phyloP scores from a whole-genome alignment of 2,329 filamentous ascomycete genomes.

The Epichloe hybrida region DNA sequence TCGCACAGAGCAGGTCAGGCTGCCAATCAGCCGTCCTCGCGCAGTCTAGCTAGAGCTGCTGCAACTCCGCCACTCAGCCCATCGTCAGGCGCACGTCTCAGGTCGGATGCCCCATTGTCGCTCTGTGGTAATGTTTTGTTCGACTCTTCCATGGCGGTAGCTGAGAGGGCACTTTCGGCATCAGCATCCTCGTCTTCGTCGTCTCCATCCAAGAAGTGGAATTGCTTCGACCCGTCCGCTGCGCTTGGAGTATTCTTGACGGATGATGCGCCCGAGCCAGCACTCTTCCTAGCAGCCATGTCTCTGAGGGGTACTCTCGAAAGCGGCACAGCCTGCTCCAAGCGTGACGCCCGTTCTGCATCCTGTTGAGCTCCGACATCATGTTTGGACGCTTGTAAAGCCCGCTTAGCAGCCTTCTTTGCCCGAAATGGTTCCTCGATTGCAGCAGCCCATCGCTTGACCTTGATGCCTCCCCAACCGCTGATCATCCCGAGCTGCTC shows the following conservation, averaged over 20 bases:
- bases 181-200: slow-evolving; percentile 36
- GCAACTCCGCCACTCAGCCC: slow-evolving; percentile 44
- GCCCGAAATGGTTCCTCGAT: slow-evolving; percentile 77
- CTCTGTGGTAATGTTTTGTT: slow-evolving; percentile 23
- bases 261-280: slow-evolving; percentile 3
- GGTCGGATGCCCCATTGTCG: slow-evolving; percentile 10
- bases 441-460: slow-evolving; percentile 68
- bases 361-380: slow-evolving; percentile 2
- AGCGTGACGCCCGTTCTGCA: slow-evolving; percentile 12
- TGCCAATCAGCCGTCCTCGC: slow-evolving; percentile 23
- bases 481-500: slow-evolving; percentile 76
- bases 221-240: slow-evolving; percentile 16
- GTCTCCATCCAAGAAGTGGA: slow-evolving; percentile 26
- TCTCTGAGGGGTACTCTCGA: slow-evolving; percentile 28
- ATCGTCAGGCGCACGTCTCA: neutral
- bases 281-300: slow-evolving; percentile 15
- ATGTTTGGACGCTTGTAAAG: slow-evolving; percentile 11
- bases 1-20: too few species aligned
- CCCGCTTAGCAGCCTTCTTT: slow-evolving; percentile 49
- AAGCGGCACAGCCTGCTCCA: slow-evolving; percentile 27
- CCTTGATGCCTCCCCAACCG: slow-evolving; percentile 93
- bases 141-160: slow-evolving; percentile 33
- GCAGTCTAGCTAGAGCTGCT: slow-evolving; percentile 45
- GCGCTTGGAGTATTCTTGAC: neutral
- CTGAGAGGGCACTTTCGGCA: slow-evolving; percentile 26